A percentile compares a stretch with the other conserved stretches of the same genome.
phyloP scores from a whole-genome alignment of 169 alveolate species.

The Theileria parva region DNA sequence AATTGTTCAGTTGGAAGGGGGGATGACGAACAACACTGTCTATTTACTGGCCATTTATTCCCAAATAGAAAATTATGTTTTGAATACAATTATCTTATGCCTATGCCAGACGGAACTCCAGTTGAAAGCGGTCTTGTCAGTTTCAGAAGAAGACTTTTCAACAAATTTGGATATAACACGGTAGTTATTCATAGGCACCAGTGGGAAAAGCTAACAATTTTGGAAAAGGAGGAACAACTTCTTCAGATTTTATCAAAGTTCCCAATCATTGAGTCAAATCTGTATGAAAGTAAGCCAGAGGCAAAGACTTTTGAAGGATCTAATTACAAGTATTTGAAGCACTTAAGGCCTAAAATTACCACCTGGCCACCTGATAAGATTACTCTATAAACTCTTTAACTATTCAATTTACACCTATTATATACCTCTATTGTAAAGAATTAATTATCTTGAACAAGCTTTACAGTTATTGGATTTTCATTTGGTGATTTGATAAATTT shows the following conservation, averaged over 20 bases:
- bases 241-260: constrained; percentile 64
- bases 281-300: constrained; percentile 53
- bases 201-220: constrained; percentile 74
- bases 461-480: constrained; percentile 70
- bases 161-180: constrained; percentile 76
- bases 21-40: constrained; percentile 84
- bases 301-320: constrained; percentile 57
- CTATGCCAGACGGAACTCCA: constrained; percentile 73
- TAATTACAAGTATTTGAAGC: constrained; percentile 70
- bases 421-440: background rate
- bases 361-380: constrained; percentile 85
- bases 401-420: background rate
- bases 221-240: constrained; percentile 79
- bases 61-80: constrained; percentile 77
- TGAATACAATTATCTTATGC: constrained; percentile 80
- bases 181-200: constrained; percentile 77
- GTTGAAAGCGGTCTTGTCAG: constrained; percentile 74
- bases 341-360: constrained; percentile 74
- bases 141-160: constrained; percentile 75
- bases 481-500: constrained; percentile 59
- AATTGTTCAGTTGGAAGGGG: constrained; percentile 83
- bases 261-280: constrained; percentile 20
- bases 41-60: constrained; percentile 80
- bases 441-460: constrained; percentile 63
- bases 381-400: constrained; percentile 48